Conservation (phyloP, 768 basidiomycete species). For the Paxillus rubicundulus region DNA sequence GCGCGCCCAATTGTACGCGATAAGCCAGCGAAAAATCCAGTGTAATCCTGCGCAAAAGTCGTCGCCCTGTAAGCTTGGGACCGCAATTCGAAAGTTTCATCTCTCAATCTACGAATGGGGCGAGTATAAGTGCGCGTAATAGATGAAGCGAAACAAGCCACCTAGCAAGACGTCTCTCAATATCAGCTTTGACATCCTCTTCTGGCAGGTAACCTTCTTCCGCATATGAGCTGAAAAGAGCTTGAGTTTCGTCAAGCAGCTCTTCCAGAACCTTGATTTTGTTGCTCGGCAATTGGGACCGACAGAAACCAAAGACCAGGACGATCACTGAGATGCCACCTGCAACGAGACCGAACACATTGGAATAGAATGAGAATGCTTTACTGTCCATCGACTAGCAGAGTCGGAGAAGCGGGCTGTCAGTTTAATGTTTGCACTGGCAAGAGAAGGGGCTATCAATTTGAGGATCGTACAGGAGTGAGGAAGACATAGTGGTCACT, state of each 20-base stretch:
- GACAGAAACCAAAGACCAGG: background rate
- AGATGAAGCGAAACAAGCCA: no score
- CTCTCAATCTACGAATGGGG: no score
- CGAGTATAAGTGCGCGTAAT: no score
- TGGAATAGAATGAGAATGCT: conserved; percentile 1
- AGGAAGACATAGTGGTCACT: no score
- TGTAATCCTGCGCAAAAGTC: background rate
- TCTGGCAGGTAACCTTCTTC: background rate
- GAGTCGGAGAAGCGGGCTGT: no score
- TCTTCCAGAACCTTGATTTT: background rate
- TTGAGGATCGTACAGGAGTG: no score
- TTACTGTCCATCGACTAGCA: no score
- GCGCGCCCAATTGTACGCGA: no score
- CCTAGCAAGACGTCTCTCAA: no score
- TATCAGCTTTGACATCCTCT: no score
- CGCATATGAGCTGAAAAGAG: background rate
- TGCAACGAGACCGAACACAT: background rate
- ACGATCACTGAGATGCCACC: background rate
- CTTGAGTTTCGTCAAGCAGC: background rate
- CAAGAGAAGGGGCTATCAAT: no score
- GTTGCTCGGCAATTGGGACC: background rate
- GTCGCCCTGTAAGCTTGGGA: background rate
- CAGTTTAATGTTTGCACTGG: no score
- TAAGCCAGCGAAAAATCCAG: background rate
- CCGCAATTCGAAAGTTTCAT: background rate